Conservation (phyloP, 257 asterid genomes). For the Salvia rosmarinus region DNA sequence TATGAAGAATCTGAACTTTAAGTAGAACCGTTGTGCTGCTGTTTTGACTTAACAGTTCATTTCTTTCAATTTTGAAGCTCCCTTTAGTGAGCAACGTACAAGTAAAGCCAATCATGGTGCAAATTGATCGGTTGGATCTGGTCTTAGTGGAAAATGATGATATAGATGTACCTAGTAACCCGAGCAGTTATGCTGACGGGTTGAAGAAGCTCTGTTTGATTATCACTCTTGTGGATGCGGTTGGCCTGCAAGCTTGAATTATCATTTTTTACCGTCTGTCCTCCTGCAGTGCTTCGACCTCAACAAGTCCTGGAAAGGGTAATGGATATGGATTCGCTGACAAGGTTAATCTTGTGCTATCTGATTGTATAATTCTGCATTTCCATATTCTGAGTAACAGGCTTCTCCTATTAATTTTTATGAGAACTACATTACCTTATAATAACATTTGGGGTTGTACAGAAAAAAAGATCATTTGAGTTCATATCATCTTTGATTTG, state of each 20-base stretch:
- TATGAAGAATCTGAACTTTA: not conserved
- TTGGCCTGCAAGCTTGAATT: constrained; percentile 28
- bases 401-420: constrained; percentile 13
- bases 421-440: not conserved
- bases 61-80: constrained; percentile 61
- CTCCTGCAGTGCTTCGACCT: constrained; percentile 53
- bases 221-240: constrained; percentile 22
- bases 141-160: constrained; percentile 94
- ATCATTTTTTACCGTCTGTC: constrained; percentile 30
- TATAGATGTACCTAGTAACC: constrained; percentile 53
- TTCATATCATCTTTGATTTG: constrained; percentile 15
- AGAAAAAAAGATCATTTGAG: constrained; percentile 41
- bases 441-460: constrained; percentile 71
- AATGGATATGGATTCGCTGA: constrained; percentile 95
- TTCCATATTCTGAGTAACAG: constrained; percentile 21
- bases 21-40: constrained; percentile 19
- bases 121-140: constrained; percentile 84
- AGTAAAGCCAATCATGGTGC: constrained; percentile 88
- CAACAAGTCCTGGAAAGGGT: constrained; percentile 61
- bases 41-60: constrained; percentile 17
- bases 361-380: constrained; percentile 26
- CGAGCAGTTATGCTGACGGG: constrained; percentile 59
- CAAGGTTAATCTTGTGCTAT: constrained; percentile 61
- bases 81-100: constrained; percentile 95
- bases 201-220: constrained; percentile 34